phyloP scores from a whole-genome alignment of 352 stramenopile species.

The Pythium rishiriense region DNA sequence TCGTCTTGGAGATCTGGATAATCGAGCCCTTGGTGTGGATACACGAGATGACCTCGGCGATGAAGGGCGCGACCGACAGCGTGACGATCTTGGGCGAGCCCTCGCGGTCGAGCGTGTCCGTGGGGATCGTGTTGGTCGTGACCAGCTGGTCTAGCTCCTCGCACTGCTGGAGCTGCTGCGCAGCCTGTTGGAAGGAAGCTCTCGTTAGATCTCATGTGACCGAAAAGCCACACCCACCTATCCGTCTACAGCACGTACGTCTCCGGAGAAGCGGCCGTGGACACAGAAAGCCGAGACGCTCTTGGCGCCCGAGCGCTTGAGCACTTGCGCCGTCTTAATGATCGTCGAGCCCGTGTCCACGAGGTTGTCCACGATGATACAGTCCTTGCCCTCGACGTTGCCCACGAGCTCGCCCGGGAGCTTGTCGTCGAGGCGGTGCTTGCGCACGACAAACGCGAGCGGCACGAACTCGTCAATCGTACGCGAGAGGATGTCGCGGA shows the following conservation, averaged over 20 bases:
- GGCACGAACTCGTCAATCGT: constrained; percentile 78
- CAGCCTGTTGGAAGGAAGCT: constrained; percentile 34
- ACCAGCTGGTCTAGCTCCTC: constrained; percentile 81
- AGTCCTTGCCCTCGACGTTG: constrained; percentile 79
- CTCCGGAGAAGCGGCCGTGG: constrained; percentile 78
- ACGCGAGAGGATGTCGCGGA: constrained; percentile 80
- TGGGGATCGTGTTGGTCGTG: constrained; percentile 85
- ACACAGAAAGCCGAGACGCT: constrained; percentile 83
- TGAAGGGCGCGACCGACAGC: constrained; percentile 84
- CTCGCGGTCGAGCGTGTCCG: constrained; percentile 34
- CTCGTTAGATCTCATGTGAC: neutral
- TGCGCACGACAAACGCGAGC: constrained; percentile 82
- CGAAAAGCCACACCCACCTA: too few species aligned
- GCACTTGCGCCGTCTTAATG: constrained; percentile 78
- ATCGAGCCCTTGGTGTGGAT: constrained; percentile 89
- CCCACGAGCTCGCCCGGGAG: constrained; percentile 75
- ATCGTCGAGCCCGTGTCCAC: constrained; percentile 86
- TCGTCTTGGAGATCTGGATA: constrained; percentile 79
- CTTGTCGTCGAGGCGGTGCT: constrained; percentile 76
- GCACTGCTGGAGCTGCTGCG: constrained; percentile 60
- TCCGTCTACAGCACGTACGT: constrained; percentile 38
- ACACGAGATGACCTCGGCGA: constrained; percentile 87
- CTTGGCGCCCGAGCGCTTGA: constrained; percentile 77
- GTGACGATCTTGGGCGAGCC: constrained; percentile 77
- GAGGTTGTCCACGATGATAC: constrained; percentile 86